These are phyloP conservation scores for Hypoxylon sp. DNA, from an alignment of 2,329 filamentous ascomycete genomes.

Conservation along the genomic window DNA sequence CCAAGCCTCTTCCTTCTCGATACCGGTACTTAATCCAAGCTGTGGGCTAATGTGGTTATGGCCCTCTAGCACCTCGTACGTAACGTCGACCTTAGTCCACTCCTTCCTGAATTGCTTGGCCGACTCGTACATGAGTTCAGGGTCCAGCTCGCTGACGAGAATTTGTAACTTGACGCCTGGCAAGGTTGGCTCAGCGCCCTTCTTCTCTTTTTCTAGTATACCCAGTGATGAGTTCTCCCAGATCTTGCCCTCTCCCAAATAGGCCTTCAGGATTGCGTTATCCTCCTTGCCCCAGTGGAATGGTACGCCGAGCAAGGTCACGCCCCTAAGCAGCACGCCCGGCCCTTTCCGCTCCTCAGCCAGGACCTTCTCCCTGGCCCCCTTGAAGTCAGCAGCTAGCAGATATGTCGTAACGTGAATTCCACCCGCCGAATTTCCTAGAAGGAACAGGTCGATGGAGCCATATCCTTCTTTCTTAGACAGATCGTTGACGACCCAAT, in stretches of 20 bases:
- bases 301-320: constrained; percentile 46
- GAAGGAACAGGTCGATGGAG: constrained; percentile 53
- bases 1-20: constrained; percentile 52
- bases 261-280: constrained; percentile 42
- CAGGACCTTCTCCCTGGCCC: constrained; percentile 33
- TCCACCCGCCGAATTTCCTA: constrained; percentile 59
- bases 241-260: constrained; percentile 47
- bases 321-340: constrained; percentile 44
- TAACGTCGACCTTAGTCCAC: constrained; percentile 42
- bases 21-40: constrained; percentile 46
- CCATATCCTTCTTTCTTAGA: constrained; percentile 44
- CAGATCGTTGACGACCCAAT: constrained; percentile 52
- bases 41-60: constrained; percentile 53
- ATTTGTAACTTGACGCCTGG: constrained; percentile 44
- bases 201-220: constrained; percentile 40
- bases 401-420: constrained; percentile 56
- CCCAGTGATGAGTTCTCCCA: constrained; percentile 44
- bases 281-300: constrained; percentile 45
- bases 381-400: constrained; percentile 47
- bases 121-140: constrained; percentile 44
- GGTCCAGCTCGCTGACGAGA: constrained; percentile 49
- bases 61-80: constrained; percentile 44
- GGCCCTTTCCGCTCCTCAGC: constrained; percentile 18
- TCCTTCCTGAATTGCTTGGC: constrained; percentile 43
- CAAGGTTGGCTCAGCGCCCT: constrained; percentile 31